A percentile compares a stretch with the other conserved stretches of the same genome.
These are phyloP conservation scores for Picea abies DNA, from an alignment of 83 land plant species.

Conservation along the genomic window DNA sequence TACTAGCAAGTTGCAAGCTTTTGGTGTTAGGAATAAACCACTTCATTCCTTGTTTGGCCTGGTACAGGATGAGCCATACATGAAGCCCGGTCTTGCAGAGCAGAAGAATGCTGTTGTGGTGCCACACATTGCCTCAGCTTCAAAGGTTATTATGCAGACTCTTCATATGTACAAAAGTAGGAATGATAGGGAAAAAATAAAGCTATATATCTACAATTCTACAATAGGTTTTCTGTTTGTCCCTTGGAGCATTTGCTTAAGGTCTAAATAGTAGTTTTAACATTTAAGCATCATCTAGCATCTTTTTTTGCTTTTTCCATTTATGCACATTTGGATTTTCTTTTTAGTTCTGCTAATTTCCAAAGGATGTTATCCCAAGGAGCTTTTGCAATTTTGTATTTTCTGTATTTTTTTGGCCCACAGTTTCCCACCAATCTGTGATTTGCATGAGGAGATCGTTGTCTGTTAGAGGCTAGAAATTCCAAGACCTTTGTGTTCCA, in stretches of 20 bases:
- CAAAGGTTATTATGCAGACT: slow-evolving; percentile 62
- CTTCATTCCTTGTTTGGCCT: background rate
- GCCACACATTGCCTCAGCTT: slow-evolving; percentile 98
- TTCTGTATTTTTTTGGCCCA: background rate
- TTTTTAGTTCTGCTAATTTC: background rate
- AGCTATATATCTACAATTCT: background rate
- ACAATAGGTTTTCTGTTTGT: background rate
- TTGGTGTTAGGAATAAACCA: slow-evolving; percentile 1
- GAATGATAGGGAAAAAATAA: background rate
- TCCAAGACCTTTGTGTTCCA: too few relatives aligned
- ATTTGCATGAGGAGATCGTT: too few relatives aligned
- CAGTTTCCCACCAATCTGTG: too few relatives aligned
- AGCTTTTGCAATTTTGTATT: background rate
- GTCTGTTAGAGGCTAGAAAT: too few relatives aligned
- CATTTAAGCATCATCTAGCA: too few relatives aligned
- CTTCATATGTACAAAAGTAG: background rate
- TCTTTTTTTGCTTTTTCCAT: too few relatives aligned
- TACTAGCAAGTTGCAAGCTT: background rate
- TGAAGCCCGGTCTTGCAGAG: slow-evolving; percentile 99
- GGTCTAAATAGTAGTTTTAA: slow-evolving; percentile 7
- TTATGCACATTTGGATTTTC: too few relatives aligned
- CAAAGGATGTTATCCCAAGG: background rate
- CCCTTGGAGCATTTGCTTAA: background rate
- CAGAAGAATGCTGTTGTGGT: slow-evolving; percentile 89
- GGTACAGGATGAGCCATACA: slow-evolving; percentile 88